Evolutionary conservation across 257 asterid genomes (phyloP).

Genomic region (Penstemon barbatus): DNA sequence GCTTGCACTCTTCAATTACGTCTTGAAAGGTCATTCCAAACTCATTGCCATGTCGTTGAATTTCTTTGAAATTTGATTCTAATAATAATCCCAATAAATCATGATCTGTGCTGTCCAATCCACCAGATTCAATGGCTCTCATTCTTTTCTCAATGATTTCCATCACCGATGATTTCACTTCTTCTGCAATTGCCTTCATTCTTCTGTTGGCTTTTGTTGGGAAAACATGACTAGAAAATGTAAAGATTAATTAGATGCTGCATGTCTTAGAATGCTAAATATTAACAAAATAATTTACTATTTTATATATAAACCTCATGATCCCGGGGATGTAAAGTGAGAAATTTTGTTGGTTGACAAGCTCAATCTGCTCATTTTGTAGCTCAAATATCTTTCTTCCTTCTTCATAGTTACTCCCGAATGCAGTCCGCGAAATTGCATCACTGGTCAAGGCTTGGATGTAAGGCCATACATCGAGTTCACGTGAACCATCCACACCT

Average conservation of each 20-base stretch:
- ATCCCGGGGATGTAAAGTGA: conserved; percentile 19
- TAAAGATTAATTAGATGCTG: not conserved
- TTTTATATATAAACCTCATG: conserved; percentile 8
- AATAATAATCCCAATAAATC: conserved; percentile 30
- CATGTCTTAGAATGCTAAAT: no score
- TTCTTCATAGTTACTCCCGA: conserved; percentile 16
- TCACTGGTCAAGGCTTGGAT: conserved; percentile 29
- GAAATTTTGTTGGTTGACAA: not conserved
- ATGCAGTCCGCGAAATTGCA: conserved; percentile 11
- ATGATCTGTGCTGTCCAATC: conserved; percentile 6
- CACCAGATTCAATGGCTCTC: conserved; percentile 22
- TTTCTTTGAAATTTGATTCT: conserved; percentile 21
- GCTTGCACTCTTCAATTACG: conserved; percentile 39
- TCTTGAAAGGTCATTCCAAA: conserved; percentile 33
- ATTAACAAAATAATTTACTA: no score
- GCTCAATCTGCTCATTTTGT: conserved; percentile 16
- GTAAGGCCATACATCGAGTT: conserved; percentile 28
- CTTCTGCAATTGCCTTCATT: conserved; percentile 26
- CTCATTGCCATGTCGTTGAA: conserved; percentile 14
- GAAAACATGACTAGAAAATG: conserved; percentile 12
- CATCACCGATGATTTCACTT: conserved; percentile 8
- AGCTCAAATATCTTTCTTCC: conserved; percentile 25
- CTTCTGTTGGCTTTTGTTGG: conserved; percentile 28
- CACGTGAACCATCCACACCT: not conserved
- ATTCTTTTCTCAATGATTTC: conserved; percentile 24